Conservation (phyloP, 495 filamentous ascomycete genomes). For the Gamarada debralockiae region DNA sequence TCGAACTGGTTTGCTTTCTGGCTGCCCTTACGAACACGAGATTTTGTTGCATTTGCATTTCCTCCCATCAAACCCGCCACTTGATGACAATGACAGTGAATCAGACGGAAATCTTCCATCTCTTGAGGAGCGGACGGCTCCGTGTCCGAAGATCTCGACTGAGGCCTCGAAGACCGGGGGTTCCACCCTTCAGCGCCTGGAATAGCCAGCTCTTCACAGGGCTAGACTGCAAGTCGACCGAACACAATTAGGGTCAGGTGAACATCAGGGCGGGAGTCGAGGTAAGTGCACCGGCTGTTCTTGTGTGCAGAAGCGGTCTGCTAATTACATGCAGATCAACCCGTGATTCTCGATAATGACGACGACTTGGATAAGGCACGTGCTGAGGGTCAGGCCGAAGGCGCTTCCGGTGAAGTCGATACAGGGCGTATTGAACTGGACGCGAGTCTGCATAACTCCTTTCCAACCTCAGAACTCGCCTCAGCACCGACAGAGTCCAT, state of each 20-base stretch:
- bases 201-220: constrained; percentile 20
- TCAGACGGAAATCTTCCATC: too few species aligned
- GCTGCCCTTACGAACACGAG: too few species aligned
- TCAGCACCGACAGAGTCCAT: background rate
- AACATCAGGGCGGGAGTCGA: background rate
- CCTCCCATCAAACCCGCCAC: too few species aligned
- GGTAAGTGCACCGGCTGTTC: constrained; percentile 4
- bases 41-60: too few species aligned
- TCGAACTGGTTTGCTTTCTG: too few species aligned
- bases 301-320: constrained; percentile 1
- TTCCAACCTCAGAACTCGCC: constrained; percentile 3
- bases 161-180: constrained; percentile 11
- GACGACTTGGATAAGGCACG: constrained; percentile 4
- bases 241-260: background rate
- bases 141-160: constrained; percentile 14
- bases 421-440: constrained; percentile 3
- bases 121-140: constrained; percentile 15
- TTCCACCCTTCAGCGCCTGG: constrained; percentile 13
- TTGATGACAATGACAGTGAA: too few species aligned
- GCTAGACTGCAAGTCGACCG: constrained; percentile 10
- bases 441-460: background rate
- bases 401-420: constrained; percentile 11
- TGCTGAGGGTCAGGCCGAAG: constrained; percentile 12
- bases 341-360: constrained; percentile 14
- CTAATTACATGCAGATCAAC: constrained; percentile 15